A percentile compares a stretch with the other conserved stretches of the same genome.
These are phyloP conservation scores for Cupressus sempervirens DNA, from an alignment of 75 land plant genomes.

Conservation along the genomic window DNA sequence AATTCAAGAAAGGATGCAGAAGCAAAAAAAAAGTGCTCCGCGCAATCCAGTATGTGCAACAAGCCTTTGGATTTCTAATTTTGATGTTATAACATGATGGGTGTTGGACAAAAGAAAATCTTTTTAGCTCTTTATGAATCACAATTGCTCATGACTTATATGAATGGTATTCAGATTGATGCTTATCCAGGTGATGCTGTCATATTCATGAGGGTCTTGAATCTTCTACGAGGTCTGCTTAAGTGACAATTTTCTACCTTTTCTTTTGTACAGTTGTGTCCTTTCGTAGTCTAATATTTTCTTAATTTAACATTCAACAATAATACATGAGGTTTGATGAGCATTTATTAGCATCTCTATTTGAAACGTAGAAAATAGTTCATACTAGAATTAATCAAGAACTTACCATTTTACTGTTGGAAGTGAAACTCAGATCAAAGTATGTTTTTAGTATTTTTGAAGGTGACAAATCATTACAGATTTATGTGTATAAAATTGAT, in stretches of 20 bases:
- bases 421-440: not conserved
- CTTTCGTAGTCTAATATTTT: not conserved
- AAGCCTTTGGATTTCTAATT: not conserved
- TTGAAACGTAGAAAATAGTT: slow-evolving; percentile 2
- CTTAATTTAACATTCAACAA: not conserved
- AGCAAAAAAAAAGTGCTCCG: slow-evolving; percentile 46
- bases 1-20: slow-evolving; percentile 70
- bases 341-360: not conserved
- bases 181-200: slow-evolving; percentile 94
- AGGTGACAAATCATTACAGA: no score
- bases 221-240: slow-evolving; percentile 89
- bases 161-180: slow-evolving; percentile 61
- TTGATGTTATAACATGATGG: not conserved
- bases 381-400: not conserved
- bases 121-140: not conserved
- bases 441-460: no score
- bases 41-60: slow-evolving; percentile 80
- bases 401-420: not conserved
- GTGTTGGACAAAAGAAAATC: not conserved
- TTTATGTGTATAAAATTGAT: not conserved
- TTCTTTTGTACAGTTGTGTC: not conserved
- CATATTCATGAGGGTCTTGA: slow-evolving; percentile 77
- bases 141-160: not conserved
- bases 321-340: not conserved
- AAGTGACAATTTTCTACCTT: not conserved